Evolutionary conservation across 768 basidiomycete genomes (phyloP), one percentile per base, ranked within the genome.

Genomic region (Mycena floridula): DNA sequence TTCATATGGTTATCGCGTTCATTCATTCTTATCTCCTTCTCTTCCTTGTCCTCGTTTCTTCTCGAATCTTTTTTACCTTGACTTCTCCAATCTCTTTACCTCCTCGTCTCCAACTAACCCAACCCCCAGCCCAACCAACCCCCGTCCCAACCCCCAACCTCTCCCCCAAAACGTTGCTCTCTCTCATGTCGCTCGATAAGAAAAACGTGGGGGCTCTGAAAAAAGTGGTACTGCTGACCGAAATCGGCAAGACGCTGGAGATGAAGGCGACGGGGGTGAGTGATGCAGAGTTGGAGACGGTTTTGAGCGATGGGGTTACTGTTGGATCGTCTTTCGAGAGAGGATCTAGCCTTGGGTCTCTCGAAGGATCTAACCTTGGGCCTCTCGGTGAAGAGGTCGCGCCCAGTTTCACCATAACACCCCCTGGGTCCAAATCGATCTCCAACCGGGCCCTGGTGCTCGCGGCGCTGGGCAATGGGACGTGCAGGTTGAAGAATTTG

Each of bases 111-210:
- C n/a, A n/a, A n/a, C n/a, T n/a, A n/a, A n/a, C n/a, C n/a, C n/a
- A n/a, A n/a, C n/a, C n/a, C n/a, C n/a, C n/a, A n/a, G n/a, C n/a
- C n/a, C n/a, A n/a, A n/a, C n/a, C n/a, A n/a, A n/a, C n/a, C n/a
- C 28, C 89, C 2, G 69, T 73, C 39, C 77, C 98, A 45, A 82
- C 82, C 13, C 83, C 94, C 43, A 81, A 88, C 40, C 76, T 13
- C 72, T 99, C 9, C 74, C 97, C 30, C 90, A 96, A 60, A 85
- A 95, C 58, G n/a, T n/a, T n/a, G n/a, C n/a, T n/a, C n/a, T n/a
- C n/a, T n/a, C n/a, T n/a, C n/a, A 97, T 97, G 95, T 79, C 74
- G 47, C 78, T 95, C 49, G 94, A 99, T 74, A 99, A 99, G 73
- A 98, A 99, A 75, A 98, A 98, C 61, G 84, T 84, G 47, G 94